Evolutionary conservation across 495 filamentous ascomycete genomes (phyloP).

Genomic region (Xylaria curta): DNA sequence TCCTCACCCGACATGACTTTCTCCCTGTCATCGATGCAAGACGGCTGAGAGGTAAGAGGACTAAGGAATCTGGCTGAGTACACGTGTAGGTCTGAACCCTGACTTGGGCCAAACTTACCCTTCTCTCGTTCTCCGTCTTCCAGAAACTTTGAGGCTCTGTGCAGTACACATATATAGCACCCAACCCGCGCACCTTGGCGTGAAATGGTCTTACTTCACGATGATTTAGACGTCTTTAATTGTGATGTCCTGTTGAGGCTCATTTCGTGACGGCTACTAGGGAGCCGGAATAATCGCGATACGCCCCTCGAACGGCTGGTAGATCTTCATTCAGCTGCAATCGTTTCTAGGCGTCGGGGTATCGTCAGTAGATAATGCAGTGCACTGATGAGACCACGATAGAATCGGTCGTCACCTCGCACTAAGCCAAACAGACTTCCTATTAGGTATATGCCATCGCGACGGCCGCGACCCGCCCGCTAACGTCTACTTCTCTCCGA

Average conservation of each 20-base stretch:
- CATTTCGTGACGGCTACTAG: neutral
- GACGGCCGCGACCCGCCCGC: neutral
- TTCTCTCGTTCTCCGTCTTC: neutral
- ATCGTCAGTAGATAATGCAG: neutral
- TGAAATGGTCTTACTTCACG: neutral
- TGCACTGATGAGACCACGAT: slow-evolving; percentile 1
- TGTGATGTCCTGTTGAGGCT: neutral
- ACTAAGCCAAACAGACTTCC: neutral
- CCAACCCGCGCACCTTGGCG: neutral
- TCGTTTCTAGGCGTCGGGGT: neutral
- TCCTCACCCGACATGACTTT: slow-evolving; percentile 1
- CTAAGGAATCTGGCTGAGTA: neutral
- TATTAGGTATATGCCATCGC: neutral
- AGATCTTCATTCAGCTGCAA: neutral
- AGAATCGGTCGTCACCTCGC: neutral
- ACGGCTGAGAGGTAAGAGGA: neutral
- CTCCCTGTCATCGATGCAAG: slow-evolving; percentile 10
- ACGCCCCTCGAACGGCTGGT: neutral
- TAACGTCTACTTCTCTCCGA: slow-evolving; percentile 4
- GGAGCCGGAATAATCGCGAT: neutral
- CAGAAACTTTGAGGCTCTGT: neutral
- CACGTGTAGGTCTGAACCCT: neutral
- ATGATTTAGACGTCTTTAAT: neutral
- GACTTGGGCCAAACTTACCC: neutral
- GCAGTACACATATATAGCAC: neutral